Base-by-base conservation (phyloP, 2,329 filamentous ascomycete species). In the Fusarium ambrosium region DNA sequence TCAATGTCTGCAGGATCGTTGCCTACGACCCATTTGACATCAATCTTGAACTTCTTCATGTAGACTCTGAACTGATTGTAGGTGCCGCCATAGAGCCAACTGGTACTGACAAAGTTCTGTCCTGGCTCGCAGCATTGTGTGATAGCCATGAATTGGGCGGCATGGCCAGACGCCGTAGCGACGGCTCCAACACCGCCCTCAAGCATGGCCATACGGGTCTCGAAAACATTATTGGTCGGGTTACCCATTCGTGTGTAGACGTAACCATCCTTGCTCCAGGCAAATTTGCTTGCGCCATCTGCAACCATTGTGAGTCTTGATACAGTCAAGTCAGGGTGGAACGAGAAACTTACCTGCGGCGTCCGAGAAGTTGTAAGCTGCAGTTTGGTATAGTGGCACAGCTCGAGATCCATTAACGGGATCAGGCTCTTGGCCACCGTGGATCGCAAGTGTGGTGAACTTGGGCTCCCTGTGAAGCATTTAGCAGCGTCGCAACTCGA, bases 171-270 rank as follows among this genome's bases (percentile, higher is more conserved):
- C 6, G 67, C 27, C 6, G 60, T 39, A 6, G 56, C 59, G 22
- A 67, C 45, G 24, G 64, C 67, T 0, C 32, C 67, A 4, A 34
- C 39, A 0, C 64, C 64, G 0, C 59, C 45, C 27, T 69, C 56
- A 11, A 69, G 56, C 32, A 58, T 51, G 1, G 67, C 67, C n/a
- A 43, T 45, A 20, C 67, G 64, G 10, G 60, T 62, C 41, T 69
- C 67, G 10, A 69, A 69, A 6, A 65, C 63, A 2, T 20, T 58
- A 20, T 55, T 53, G n/a, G 63, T 69, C 2, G 67, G 67, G 36
- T 69, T 58, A 3, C 53, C 43, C 43, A 48, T 48, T 6, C 43
- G 43, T 2, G 43, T 48, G 22, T 48, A 48, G 7, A 48, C 43
- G 3, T 48, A 48, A 4, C 43, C 43, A 8, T 48, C 43, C 43